These are phyloP conservation scores for Talaromyces adpressus DNA, from an alignment of 495 filamentous ascomycete genomes.

Conservation along the genomic window DNA sequence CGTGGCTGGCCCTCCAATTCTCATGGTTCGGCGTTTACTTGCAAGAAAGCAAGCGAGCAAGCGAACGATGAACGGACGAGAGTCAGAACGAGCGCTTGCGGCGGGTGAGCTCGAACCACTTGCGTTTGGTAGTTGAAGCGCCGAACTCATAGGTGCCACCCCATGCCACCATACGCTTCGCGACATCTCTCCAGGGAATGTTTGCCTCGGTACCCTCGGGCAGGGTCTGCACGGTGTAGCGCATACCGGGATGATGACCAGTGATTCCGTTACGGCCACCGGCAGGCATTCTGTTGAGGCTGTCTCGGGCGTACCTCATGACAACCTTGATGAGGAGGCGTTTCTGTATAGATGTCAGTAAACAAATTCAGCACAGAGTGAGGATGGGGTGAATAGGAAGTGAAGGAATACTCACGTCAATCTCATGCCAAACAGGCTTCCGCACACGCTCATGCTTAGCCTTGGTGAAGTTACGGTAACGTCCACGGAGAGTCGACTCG, in stretches of 20 bases:
- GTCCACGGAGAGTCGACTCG: constrained; percentile 80
- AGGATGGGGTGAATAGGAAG: background rate
- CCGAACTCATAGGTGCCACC: constrained; percentile 84
- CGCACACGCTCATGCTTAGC: constrained; percentile 63
- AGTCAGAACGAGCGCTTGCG: background rate
- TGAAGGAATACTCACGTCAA: constrained; percentile 58
- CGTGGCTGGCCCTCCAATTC: background rate
- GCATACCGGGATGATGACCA: background rate
- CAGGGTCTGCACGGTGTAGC: background rate
- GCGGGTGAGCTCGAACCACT: constrained; percentile 45
- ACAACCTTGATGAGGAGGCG: background rate
- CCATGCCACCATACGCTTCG: constrained; percentile 58
- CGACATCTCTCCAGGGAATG: constrained; percentile 78
- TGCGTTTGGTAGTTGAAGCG: constrained; percentile 81
- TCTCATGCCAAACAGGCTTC: constrained; percentile 68
- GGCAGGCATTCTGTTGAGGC: background rate
- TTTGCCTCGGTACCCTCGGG: constrained; percentile 27
- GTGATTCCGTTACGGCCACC: background rate
- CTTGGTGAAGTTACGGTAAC: constrained; percentile 76
- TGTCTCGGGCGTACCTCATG: background rate
- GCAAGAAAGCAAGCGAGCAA: background rate
- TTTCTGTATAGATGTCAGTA: background rate
- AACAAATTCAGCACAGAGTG: background rate
- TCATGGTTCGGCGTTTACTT: background rate
- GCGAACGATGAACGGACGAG: background rate